Evolutionary conservation across 805 yeast species (phyloP).

Genomic region (Wickerhamiella azymoides): DNA sequence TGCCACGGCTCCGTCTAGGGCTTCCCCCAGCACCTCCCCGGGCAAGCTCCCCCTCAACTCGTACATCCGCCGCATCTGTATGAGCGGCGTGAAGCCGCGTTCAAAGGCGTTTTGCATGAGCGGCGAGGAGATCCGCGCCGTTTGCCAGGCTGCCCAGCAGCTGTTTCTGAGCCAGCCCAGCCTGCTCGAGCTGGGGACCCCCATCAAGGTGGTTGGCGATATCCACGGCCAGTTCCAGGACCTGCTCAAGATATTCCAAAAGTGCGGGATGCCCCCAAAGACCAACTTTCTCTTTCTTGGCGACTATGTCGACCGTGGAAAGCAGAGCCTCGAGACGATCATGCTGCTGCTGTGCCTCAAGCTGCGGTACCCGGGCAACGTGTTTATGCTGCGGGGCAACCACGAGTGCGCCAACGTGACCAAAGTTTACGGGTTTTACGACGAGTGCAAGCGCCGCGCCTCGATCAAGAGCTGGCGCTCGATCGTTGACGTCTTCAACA

Average conservation of each 20-base stretch:
- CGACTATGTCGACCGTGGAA: slow-evolving; percentile 96
- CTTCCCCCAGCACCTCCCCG: background rate
- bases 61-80: slow-evolving; percentile 19
- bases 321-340: slow-evolving; percentile 88
- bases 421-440: slow-evolving; percentile 92
- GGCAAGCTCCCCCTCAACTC: slow-evolving; percentile 11
- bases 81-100: slow-evolving; percentile 15
- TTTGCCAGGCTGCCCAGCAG: slow-evolving; percentile 76
- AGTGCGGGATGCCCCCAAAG: slow-evolving; percentile 94
- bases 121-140: slow-evolving; percentile 66
- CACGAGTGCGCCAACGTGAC: slow-evolving; percentile 98
- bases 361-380: slow-evolving; percentile 90
- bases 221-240: slow-evolving; percentile 97
- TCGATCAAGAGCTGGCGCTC: slow-evolving; percentile 84
- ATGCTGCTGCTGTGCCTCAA: slow-evolving; percentile 76
- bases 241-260: slow-evolving; percentile 75
- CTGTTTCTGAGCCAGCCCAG: slow-evolving; percentile 83
- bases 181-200: slow-evolving; percentile 69
- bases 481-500: slow-evolving; percentile 87
- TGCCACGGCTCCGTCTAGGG: slow-evolving; percentile 1
- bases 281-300: slow-evolving; percentile 86
- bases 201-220: slow-evolving; percentile 80
- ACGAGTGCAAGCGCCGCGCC: slow-evolving; percentile 91
- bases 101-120: slow-evolving; percentile 56
- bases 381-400: slow-evolving; percentile 86